Conservation (phyloP, 805 yeast species). For the Deakozyma indianensis region DNA sequence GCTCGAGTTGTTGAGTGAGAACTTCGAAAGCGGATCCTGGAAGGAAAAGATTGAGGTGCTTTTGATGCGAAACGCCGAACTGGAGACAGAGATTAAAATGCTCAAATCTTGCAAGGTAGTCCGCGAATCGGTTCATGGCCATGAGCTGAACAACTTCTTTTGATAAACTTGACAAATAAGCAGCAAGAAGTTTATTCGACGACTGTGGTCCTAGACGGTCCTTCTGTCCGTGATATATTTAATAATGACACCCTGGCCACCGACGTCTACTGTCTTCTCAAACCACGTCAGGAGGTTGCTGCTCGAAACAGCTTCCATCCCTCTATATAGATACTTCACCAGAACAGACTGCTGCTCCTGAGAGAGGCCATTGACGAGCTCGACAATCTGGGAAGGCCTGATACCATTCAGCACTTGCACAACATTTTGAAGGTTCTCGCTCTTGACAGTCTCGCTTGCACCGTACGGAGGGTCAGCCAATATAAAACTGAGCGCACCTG, state of each 20-base stretch:
- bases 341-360: constrained; percentile 60
- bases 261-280: constrained; percentile 69
- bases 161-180: neutral
- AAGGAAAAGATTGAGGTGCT: neutral
- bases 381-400: constrained; percentile 51
- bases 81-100: neutral
- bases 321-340: constrained; percentile 72
- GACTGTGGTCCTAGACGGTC: constrained; percentile 39
- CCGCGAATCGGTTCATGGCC: neutral
- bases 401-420: constrained; percentile 58
- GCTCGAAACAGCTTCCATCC: constrained; percentile 54
- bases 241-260: constrained; percentile 83
- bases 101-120: neutral
- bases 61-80: neutral
- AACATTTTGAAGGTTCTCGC: constrained; percentile 37
- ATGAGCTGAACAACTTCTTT: too few species aligned
- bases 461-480: constrained; percentile 76
- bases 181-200: neutral
- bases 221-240: constrained; percentile 79
- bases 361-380: constrained; percentile 43
- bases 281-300: constrained; percentile 81
- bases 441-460: constrained; percentile 43
- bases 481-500: constrained; percentile 48
- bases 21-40: neutral
- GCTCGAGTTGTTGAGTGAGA: constrained; percentile 8